phyloP scores from a whole-genome alignment of 176 grass and related monocot species.

The Cymbopogon citratus region DNA sequence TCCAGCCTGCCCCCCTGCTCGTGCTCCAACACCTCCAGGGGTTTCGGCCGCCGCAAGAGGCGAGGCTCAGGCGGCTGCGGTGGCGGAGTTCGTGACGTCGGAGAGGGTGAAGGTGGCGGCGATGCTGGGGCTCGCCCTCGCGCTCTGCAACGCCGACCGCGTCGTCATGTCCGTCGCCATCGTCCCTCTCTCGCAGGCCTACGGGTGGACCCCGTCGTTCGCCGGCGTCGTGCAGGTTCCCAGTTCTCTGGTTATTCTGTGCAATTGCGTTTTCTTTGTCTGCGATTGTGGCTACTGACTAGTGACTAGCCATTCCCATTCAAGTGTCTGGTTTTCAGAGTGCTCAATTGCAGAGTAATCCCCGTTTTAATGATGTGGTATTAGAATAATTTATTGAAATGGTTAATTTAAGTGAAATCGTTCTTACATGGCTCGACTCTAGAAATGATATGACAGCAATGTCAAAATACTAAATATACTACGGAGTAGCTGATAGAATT shows the following conservation, averaged over 20 bases:
- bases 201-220: constrained; percentile 75
- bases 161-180: constrained; percentile 97
- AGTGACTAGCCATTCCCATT: background rate
- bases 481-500: background rate
- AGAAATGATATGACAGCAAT: background rate
- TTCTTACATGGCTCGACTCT: background rate
- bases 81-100: constrained; percentile 75
- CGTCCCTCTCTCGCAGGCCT: constrained; percentile 75
- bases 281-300: background rate
- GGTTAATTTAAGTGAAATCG: background rate
- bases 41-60: constrained; percentile 11
- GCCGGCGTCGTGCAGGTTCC: constrained; percentile 82
- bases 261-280: constrained; percentile 18
- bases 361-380: background rate
- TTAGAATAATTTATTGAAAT: background rate
- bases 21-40: background rate
- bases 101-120: constrained; percentile 92
- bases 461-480: background rate
- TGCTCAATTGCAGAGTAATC: background rate
- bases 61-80: constrained; percentile 25
- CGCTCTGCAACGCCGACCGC: constrained; percentile 92
- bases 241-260: background rate
- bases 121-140: constrained; percentile 79
- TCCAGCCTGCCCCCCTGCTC: constrained; percentile 1
- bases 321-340: background rate